phyloP scores from a whole-genome alignment of 1,284 basidiomycete genomes.

The Moniliophthora roreri region DNA sequence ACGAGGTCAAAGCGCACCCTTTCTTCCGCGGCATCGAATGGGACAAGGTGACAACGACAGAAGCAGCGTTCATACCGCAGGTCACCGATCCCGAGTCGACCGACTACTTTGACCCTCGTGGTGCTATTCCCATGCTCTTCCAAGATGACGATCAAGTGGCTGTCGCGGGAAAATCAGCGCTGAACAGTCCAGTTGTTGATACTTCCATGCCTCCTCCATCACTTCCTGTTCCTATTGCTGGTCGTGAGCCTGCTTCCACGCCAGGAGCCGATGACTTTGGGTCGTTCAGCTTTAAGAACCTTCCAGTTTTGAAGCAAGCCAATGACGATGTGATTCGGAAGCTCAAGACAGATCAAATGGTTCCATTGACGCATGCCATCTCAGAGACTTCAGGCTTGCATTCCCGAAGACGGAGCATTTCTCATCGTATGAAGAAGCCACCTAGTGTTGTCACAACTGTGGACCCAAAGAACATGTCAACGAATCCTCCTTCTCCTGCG shows the following conservation, averaged over 20 bases:
- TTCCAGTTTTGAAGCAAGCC: constrained; percentile 95
- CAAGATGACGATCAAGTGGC: constrained; percentile 75
- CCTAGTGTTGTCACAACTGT: constrained; percentile 71
- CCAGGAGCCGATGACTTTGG: constrained; percentile 89
- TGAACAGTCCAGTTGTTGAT: constrained; percentile 47
- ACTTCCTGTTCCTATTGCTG: constrained; percentile 46
- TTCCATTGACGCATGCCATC: constrained; percentile 69
- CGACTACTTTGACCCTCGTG: constrained; percentile 98
- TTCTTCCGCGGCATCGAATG: constrained; percentile 93
- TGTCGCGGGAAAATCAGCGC: constrained; percentile 43
- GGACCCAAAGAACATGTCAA: constrained; percentile 57
- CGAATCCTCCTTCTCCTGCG: constrained; percentile 84
- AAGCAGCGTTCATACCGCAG: constrained; percentile 96
- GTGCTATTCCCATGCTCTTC: constrained; percentile 87
- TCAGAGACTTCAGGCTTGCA: constrained; percentile 61
- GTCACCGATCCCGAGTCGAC: constrained; percentile 96
- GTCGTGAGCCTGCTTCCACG: constrained; percentile 47
- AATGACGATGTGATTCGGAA: constrained; percentile 99
- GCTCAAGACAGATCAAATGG: constrained; percentile 82
- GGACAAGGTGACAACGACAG: constrained; percentile 85
- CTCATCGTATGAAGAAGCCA: constrained; percentile 75
- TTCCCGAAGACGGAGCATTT: constrained; percentile 69
- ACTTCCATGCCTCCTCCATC: constrained; percentile 42
- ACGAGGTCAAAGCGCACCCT: constrained; percentile 91
- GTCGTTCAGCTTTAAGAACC: constrained; percentile 97